Conservation (phyloP, 805 yeast genomes). For the Diddensiella transvaalensis region DNA sequence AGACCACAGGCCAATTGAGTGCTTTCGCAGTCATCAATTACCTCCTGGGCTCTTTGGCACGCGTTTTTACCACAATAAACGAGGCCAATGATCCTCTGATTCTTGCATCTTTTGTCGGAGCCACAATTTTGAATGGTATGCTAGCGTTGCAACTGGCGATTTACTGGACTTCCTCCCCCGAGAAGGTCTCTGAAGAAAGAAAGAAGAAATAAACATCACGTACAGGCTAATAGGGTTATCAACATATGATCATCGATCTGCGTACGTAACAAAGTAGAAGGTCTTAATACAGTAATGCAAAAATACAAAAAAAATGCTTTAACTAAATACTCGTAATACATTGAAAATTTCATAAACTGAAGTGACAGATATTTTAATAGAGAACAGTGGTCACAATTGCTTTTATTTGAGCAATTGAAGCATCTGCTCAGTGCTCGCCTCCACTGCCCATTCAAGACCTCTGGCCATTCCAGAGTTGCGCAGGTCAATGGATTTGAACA, state of each 20-base stretch:
- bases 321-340: no score
- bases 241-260: not conserved
- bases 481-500: slow-evolving; percentile 36
- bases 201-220: no score
- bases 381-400: no score
- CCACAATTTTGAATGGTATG: slow-evolving; percentile 35
- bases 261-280: not conserved
- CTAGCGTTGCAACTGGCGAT: slow-evolving; percentile 36
- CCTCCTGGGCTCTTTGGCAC: slow-evolving; percentile 37
- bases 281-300: not conserved
- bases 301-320: no score
- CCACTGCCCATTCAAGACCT: slow-evolving; percentile 44
- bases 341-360: no score
- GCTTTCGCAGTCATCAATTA: slow-evolving; percentile 38
- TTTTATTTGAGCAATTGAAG: not conserved
- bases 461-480: slow-evolving; percentile 49
- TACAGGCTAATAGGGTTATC: not conserved
- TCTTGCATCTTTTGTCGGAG: slow-evolving; percentile 32
- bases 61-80: slow-evolving; percentile 39
- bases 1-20: slow-evolving; percentile 40
- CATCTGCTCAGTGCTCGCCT: not conserved
- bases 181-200: not conserved
- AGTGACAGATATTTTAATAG: no score
- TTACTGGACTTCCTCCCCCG: slow-evolving; percentile 26
- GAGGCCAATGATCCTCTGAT: slow-evolving; percentile 37